Evolutionary conservation across 306 rosid genomes (phyloP).

Genomic region (Dalbergia cochinchinensis): DNA sequence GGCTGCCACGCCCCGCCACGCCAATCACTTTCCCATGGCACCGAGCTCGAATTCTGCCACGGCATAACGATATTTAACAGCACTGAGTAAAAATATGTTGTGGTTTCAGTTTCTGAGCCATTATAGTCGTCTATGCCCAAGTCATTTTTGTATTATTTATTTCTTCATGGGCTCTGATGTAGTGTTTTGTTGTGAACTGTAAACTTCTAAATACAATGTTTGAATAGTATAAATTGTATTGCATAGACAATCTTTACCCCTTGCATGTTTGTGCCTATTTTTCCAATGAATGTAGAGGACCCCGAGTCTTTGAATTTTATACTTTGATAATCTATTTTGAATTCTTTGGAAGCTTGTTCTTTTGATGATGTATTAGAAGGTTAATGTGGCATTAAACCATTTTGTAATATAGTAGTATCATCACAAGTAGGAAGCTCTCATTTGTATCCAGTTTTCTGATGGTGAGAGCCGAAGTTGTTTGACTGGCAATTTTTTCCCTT

Average conservation of each 20-base stretch:
- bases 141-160: slow-evolving; percentile 18
- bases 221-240: slow-evolving; percentile 3
- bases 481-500: slow-evolving; percentile 30
- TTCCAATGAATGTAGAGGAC: background rate
- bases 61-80: too few relatives aligned
- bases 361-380: background rate
- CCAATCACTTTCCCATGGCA: too few relatives aligned
- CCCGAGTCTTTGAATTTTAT: background rate
- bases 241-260: background rate
- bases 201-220: slow-evolving; percentile 17
- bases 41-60: too few relatives aligned
- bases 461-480: slow-evolving; percentile 10
- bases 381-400: background rate
- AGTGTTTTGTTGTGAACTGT: slow-evolving; percentile 4
- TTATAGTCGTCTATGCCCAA: background rate
- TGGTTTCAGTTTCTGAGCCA: background rate
- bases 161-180: background rate
- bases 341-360: slow-evolving; percentile 9
- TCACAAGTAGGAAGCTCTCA: slow-evolving; percentile 12
- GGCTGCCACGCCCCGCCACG: too few relatives aligned
- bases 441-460: background rate
- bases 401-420: slow-evolving; percentile 23
- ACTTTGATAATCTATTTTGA: background rate
- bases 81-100: background rate
- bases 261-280: slow-evolving; percentile 3